A percentile compares a stretch with the other conserved stretches of the same genome.
phyloP scores from a whole-genome alignment of 2,329 filamentous ascomycete species.

The Botrytis sinoallii region DNA sequence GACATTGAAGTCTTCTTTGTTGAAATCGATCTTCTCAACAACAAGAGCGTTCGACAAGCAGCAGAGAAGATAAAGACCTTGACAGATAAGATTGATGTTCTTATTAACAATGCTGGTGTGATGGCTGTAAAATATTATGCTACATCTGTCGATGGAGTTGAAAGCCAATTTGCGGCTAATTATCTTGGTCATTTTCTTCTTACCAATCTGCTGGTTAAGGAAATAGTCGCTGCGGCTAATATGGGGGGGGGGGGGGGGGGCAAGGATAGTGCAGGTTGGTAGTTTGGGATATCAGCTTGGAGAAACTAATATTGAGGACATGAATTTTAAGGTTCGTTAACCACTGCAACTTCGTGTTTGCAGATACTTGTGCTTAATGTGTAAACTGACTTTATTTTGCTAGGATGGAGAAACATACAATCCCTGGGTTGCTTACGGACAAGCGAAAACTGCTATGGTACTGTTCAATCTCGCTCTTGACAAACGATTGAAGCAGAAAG shows the following conservation, averaged over 20 bases:
- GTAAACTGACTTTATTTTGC: background rate
- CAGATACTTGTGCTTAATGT: background rate
- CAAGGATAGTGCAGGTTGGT: constrained; percentile 25
- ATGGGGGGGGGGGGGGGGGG: background rate
- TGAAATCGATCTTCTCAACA: constrained; percentile 41
- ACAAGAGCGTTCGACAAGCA: constrained; percentile 42
- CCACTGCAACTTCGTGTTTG: background rate
- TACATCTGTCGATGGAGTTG: constrained; percentile 23
- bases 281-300: constrained; percentile 40
- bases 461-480: constrained; percentile 31
- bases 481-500: background rate
- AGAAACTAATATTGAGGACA: constrained; percentile 39
- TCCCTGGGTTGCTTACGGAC: constrained; percentile 39
- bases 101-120: constrained; percentile 33
- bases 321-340: constrained; percentile 11
- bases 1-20: constrained; percentile 23
- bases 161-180: constrained; percentile 28
- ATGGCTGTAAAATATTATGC: constrained; percentile 1
- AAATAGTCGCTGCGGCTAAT: constrained; percentile 15
- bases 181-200: constrained; percentile 30
- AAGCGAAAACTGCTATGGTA: constrained; percentile 41
- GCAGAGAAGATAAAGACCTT: constrained; percentile 38
- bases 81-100: constrained; percentile 40
- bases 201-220: constrained; percentile 24
- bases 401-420: constrained; percentile 35